Percentiles rank a stretch among this genome's conserved stretches.
Conservation (phyloP, 192 early-diverging fungal genomes). For the Entophlyctis helioformis region DNA sequence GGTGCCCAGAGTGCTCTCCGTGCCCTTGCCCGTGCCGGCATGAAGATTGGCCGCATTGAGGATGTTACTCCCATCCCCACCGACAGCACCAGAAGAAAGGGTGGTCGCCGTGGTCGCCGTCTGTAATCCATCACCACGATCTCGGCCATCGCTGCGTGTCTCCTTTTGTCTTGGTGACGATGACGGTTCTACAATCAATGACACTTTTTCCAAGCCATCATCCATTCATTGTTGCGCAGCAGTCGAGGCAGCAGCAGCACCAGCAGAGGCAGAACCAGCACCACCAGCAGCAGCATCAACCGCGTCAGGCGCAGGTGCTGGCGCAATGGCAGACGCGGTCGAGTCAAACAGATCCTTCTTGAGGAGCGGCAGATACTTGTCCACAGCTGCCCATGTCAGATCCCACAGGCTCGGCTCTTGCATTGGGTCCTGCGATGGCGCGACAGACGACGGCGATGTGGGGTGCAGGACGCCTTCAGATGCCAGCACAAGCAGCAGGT, state of each 20-base stretch:
- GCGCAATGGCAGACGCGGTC: too few relatives aligned
- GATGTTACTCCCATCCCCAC: slow-evolving; percentile 98
- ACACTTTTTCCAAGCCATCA: too few relatives aligned
- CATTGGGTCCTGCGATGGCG: slow-evolving; percentile 8
- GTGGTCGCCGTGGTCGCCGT: slow-evolving; percentile 99
- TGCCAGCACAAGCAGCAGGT: slow-evolving; percentile 71
- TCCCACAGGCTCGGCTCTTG: slow-evolving; percentile 48
- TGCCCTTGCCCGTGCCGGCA: slow-evolving; percentile 95
- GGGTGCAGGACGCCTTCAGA: slow-evolving; percentile 52
- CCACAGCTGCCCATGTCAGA: slow-evolving; percentile 56
- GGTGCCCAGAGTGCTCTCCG: slow-evolving; percentile 98
- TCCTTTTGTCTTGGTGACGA: too few relatives aligned
- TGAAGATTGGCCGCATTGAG: slow-evolving; percentile 99
- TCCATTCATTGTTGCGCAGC: too few relatives aligned
- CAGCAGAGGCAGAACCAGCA: too few relatives aligned
- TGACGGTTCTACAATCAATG: too few relatives aligned
- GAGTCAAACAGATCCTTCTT: slow-evolving; percentile 54
- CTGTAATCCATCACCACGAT: slow-evolving; percentile 23
- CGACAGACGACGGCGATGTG: slow-evolving; percentile 1
- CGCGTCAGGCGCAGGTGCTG: too few relatives aligned
- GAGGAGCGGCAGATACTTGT: slow-evolving; percentile 52
- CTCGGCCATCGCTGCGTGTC: too few relatives aligned
- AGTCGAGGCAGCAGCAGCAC: too few relatives aligned
- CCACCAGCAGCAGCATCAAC: too few relatives aligned
- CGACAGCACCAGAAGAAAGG: slow-evolving; percentile 96